These are phyloP conservation scores for Amphichorda felina DNA, from an alignment of 2,329 filamentous ascomycete species.

Conservation along the genomic window DNA sequence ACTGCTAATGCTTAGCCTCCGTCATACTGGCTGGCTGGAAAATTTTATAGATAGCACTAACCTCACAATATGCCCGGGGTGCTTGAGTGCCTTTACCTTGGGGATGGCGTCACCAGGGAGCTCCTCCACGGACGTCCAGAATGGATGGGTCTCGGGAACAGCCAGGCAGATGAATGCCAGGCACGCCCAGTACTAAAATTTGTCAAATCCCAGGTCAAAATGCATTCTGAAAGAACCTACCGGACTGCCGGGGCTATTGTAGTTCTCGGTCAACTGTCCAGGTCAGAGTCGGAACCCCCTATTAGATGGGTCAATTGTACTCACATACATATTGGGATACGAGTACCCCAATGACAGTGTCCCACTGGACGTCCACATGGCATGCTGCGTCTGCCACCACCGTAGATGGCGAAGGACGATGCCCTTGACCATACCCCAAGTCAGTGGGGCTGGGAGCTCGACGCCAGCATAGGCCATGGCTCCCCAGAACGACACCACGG, in stretches of 20 bases:
- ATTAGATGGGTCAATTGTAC: neutral
- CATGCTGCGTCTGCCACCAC: constrained; percentile 67
- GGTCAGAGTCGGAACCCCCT: no score
- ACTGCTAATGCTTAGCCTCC: constrained; percentile 17
- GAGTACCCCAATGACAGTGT: constrained; percentile 67
- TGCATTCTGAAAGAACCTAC: constrained; percentile 19
- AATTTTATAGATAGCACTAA: constrained; percentile 10
- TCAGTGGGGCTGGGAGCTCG: constrained; percentile 58
- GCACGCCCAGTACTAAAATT: constrained; percentile 75
- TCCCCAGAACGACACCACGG: constrained; percentile 77
- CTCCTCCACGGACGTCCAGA: constrained; percentile 62
- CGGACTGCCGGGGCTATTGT: constrained; percentile 62
- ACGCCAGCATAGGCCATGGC: constrained; percentile 66
- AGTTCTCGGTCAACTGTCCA: constrained; percentile 63
- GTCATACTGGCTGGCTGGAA: constrained; percentile 1
- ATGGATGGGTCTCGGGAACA: constrained; percentile 56
- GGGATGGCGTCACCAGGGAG: constrained; percentile 43
- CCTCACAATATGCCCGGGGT: constrained; percentile 63
- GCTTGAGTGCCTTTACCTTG: constrained; percentile 45
- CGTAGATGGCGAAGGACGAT: constrained; percentile 61
- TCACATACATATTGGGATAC: constrained; percentile 63
- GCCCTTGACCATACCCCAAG: constrained; percentile 71
- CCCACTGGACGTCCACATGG: constrained; percentile 65
- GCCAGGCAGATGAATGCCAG: constrained; percentile 65
- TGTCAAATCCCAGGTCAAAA: constrained; percentile 13